Conservation (phyloP, 345 rosid species). For the Bretschneidera sinensis region DNA sequence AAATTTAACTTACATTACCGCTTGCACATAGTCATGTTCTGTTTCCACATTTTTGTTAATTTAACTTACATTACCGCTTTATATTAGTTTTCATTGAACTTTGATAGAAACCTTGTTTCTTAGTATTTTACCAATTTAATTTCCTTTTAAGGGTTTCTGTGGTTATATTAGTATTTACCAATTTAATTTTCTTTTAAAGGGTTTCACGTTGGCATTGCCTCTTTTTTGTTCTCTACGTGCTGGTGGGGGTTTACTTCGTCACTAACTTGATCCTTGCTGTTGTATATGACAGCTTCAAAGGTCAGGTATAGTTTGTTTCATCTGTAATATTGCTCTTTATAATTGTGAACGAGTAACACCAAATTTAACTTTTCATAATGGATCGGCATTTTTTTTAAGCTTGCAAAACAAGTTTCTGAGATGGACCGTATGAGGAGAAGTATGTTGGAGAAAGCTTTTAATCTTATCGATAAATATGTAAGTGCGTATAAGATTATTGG, state of each 20-base stretch:
- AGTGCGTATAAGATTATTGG: conserved; percentile 26
- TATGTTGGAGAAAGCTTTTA: conserved; percentile 75
- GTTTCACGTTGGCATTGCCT: conserved; percentile 81
- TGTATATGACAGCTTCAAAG: conserved; percentile 90
- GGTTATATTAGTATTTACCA: too few relatives aligned
- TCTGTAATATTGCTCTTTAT: conserved; percentile 2
- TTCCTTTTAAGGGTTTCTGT: conserved; percentile 61
- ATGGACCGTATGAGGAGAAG: conserved; percentile 65
- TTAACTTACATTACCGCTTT: background rate
- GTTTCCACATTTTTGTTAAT: background rate
- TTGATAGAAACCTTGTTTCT: background rate
- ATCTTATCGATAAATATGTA: conserved; percentile 69
- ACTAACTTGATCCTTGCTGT: conserved; percentile 98
- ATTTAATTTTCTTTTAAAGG: conserved; percentile 41
- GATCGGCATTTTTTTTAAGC: conserved; percentile 36
- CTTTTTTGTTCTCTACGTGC: conserved; percentile 76
- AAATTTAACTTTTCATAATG: too few relatives aligned
- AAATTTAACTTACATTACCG: too few relatives aligned
- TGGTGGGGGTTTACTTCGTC: conserved; percentile 92
- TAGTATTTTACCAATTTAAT: background rate
- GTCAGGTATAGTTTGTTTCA: conserved; percentile 53
- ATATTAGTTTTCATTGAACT: background rate
- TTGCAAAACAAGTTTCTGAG: conserved; percentile 78
- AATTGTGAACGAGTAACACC: background rate
- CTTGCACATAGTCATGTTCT: background rate